These are phyloP conservation scores for Aechmea fasciata DNA, from an alignment of 176 grass and related monocot genomes.

Conservation along the genomic window DNA sequence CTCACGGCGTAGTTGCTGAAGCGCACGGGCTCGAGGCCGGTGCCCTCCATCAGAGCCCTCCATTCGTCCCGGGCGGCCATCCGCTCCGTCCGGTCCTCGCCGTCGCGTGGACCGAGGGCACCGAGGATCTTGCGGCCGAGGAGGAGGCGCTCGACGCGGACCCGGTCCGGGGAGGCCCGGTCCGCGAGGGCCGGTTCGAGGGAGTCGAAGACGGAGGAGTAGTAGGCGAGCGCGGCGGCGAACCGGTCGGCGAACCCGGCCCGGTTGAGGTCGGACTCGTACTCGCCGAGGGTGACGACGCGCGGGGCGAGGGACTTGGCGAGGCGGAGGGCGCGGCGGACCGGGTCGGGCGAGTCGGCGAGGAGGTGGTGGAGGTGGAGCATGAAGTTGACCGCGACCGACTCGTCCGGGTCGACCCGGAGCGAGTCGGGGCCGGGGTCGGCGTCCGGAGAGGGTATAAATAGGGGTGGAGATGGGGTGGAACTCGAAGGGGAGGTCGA, in stretches of 20 bases:
- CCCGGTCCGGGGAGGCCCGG: constrained; percentile 52
- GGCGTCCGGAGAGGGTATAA: constrained; percentile 41
- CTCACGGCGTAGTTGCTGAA: constrained; percentile 88
- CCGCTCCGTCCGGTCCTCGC: constrained; percentile 39
- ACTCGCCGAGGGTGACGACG: constrained; percentile 81
- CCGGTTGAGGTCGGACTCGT: constrained; percentile 66
- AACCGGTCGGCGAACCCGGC: constrained; percentile 53
- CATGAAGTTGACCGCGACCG: constrained; percentile 93
- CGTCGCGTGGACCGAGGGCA: constrained; percentile 46
- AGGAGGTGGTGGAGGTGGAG: constrained; percentile 75
- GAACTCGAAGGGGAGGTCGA: constrained; percentile 90
- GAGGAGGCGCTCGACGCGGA: constrained; percentile 58
- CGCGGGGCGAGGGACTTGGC: constrained; percentile 54
- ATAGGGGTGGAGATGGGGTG: constrained; percentile 63
- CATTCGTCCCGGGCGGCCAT: constrained; percentile 66
- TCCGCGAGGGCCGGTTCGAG: constrained; percentile 62
- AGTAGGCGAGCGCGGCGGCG: constrained; percentile 63
- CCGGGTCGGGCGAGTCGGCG: constrained; percentile 50
- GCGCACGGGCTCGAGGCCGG: constrained; percentile 46
- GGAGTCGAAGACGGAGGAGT: constrained; percentile 68
- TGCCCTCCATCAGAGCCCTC: constrained; percentile 57
- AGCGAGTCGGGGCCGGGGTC: constrained; percentile 18
- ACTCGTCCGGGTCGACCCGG: constrained; percentile 54
- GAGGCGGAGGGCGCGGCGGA: constrained; percentile 43
- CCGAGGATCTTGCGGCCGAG: constrained; percentile 60